Conservation (phyloP, 306 rosid genomes). For the Quercus robur region DNA sequence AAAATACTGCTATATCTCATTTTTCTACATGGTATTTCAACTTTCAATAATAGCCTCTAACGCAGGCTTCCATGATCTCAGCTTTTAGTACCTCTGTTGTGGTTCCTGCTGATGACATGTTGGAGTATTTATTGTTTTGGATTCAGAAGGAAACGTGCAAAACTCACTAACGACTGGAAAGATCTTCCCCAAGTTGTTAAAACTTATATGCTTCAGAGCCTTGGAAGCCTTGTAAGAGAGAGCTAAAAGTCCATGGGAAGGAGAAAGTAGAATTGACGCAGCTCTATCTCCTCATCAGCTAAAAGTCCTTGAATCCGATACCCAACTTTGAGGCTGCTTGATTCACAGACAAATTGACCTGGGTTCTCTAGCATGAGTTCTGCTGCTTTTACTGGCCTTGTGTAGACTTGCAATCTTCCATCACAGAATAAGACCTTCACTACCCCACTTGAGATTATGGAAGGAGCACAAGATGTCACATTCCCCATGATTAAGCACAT, state of each 20-base stretch:
- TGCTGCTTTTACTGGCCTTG: slow-evolving; percentile 59
- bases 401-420: slow-evolving; percentile 55
- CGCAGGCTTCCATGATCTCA: slow-evolving; percentile 84
- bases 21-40: slow-evolving; percentile 21
- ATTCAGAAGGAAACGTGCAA: slow-evolving; percentile 54
- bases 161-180: slow-evolving; percentile 65
- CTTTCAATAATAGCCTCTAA: slow-evolving; percentile 76
- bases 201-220: slow-evolving; percentile 46
- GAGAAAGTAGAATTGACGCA: slow-evolving; percentile 61
- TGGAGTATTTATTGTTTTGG: slow-evolving; percentile 26
- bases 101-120: slow-evolving; percentile 20
- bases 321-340: slow-evolving; percentile 61
- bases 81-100: slow-evolving; percentile 51
- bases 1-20: background rate
- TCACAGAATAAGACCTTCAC: slow-evolving; percentile 45
- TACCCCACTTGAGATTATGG: slow-evolving; percentile 37
- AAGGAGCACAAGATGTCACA: slow-evolving; percentile 68
- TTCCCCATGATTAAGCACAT: slow-evolving; percentile 52
- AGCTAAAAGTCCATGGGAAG: slow-evolving; percentile 79
- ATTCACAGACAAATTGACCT: slow-evolving; percentile 70
- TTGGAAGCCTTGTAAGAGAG: slow-evolving; percentile 53
- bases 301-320: slow-evolving; percentile 68
- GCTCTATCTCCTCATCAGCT: slow-evolving; percentile 58
- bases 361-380: slow-evolving; percentile 67
- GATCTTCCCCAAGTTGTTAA: slow-evolving; percentile 57